Evolutionary conservation across 2,329 filamentous ascomycete species (phyloP), one percentile per base, ranked within the genome.

Genomic region (Aotearoamyces nothofagi): DNA sequence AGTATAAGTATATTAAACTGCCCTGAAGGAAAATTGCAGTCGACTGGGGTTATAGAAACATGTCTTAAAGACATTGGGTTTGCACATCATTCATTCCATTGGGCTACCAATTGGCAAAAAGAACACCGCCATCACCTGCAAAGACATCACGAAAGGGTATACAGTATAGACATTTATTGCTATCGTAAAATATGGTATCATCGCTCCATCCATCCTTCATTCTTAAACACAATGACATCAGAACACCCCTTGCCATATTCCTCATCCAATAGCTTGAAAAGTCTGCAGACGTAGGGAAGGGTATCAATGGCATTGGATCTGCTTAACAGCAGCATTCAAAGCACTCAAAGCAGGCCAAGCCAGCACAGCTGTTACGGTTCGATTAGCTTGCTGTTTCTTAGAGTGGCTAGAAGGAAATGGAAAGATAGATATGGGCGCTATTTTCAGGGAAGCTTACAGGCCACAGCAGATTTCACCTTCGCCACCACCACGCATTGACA

Each of bases 311-410:
- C 19, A 20, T 7, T 8, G 19, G 19, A 9, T 9, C 7, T 11
- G 17, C 12, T 16, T 39, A 40, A 25, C 38, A 41, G 34, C 38
- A 41, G 29, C 39, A 38, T 23, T 38, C 33, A 35, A 39, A 37
- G 27, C 39, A 41, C 24, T 41, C 39, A 24, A 42, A 42, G 39
- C 39, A 42, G 8, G 35, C 28, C 25, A 42, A 35, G 3, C 38
- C 39, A 16, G 38, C 39, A 24, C 39, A 42, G 5, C 38, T 41
- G 11, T 24, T 9, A 15, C 7, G 17, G 12, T 5, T 14, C 14
- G 11, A 14, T 33, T 24, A 36, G 26, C 15, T 20, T 10, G 17
- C 1, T 17, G 12, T 8, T 12, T 12, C 14, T 15, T 9, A 15
- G n/a, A n/a, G n/a, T n/a, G n/a, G 20, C 8, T 25, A 10, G 17